Evolutionary conservation across 2,329 filamentous ascomycete species (phyloP), one percentile per base, ranked within the genome.

Genomic region (Monosporascus sp.): DNA sequence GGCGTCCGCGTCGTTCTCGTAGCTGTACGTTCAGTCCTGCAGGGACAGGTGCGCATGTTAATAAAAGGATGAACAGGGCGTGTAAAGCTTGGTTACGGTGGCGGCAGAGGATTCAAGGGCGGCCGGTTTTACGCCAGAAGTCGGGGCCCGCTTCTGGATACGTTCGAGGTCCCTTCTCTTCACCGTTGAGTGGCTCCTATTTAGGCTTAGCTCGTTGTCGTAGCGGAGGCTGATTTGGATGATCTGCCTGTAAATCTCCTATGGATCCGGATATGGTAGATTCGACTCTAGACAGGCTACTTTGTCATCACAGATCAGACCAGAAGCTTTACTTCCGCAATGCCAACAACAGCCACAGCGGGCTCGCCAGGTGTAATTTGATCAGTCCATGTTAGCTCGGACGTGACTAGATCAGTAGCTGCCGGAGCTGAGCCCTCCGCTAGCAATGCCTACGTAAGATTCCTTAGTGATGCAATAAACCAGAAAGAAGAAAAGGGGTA

Each of bases 171-270:
- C 26, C 26, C 52, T 52, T 26, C 35, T 53, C 26, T 41, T 38
- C 8, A 58, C 38, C 3, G 35, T 50, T 3, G 55, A 54, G 38
- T 51, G 8, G 35, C 14, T 46, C 26, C 53, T 58, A 28, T 58
- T 44, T 17, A 56, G 8, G 18, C 57, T 55, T n/a, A 58, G 9
- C n/a, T 59, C 55, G 14, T 46, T 47, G 35, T 58, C 57, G 14
- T 59, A 59, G 37, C 56, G 52, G 11, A 55, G 55, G 17, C 55
- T 59, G 3, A 58, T 53, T 40, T 7, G 22, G 3, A 56, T 50
- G 18, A 59, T 58, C 31, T 50, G 18, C 14, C 37, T 38, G 22
- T 59, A 59, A n/a, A 59, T 59, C 7, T 56, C 55, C 57, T 58
- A 14, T n/a, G 14, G 24, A 26, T 15, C 24, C 8, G 7, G 20